Evolutionary conservation across 345 rosid species (phyloP).

Genomic region (Pseudoturritis turrita): DNA sequence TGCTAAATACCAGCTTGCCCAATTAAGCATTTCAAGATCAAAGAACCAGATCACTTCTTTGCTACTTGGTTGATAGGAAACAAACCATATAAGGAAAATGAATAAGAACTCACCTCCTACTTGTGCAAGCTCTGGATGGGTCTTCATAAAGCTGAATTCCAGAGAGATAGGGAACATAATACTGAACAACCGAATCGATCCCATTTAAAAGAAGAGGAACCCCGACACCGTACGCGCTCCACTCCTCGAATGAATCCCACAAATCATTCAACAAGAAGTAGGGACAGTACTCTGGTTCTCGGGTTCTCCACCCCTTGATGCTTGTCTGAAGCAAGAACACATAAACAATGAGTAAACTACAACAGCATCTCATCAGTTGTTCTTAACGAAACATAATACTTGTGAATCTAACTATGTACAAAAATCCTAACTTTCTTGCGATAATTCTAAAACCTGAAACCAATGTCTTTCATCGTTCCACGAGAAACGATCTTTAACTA

Average conservation of each 20-base stretch:
- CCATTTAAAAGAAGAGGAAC: slow-evolving; percentile 71
- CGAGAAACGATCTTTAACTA: neutral
- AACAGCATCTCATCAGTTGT: neutral
- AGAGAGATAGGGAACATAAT: slow-evolving; percentile 82
- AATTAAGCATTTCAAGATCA: neutral
- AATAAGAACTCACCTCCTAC: slow-evolving; percentile 21
- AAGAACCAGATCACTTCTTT: neutral
- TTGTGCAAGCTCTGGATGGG: slow-evolving; percentile 16
- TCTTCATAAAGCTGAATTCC: slow-evolving; percentile 80
- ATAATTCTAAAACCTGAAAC: neutral
- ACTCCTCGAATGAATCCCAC: slow-evolving; percentile 80
- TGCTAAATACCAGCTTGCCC: neutral
- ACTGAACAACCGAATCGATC: slow-evolving; percentile 63
- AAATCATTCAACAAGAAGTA: slow-evolving; percentile 67
- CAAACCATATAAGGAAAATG: neutral
- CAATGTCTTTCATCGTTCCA: neutral
- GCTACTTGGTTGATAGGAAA: neutral
- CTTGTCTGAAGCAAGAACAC: slow-evolving; percentile 35
- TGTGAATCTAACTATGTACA: neutral
- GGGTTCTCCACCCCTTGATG: slow-evolving; percentile 45
- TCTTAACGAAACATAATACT: neutral
- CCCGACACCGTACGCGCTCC: slow-evolving; percentile 88
- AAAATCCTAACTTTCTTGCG: neutral
- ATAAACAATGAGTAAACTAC: neutral
- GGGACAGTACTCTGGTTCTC: slow-evolving; percentile 40